phyloP scores from a whole-genome alignment of 148 eudicot genomes.

The Rhododendron griersonianum region DNA sequence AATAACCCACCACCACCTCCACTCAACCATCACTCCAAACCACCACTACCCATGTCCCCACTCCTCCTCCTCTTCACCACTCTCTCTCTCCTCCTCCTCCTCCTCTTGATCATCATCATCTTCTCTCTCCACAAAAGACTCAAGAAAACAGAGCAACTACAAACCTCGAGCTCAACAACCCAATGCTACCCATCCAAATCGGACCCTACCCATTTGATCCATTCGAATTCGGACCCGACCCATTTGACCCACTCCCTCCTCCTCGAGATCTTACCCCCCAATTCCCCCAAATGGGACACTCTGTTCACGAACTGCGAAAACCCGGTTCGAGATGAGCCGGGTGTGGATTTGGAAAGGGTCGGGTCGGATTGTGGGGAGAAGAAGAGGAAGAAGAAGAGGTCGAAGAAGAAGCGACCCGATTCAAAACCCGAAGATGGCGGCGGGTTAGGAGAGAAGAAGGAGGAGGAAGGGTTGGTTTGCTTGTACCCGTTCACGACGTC shows the following conservation, averaged over 20 bases:
- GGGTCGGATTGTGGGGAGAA: constrained; percentile 22
- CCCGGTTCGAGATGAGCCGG: constrained; percentile 24
- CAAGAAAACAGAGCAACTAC: constrained; percentile 9
- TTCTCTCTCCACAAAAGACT: constrained; percentile 26
- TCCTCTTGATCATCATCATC: constrained; percentile 20
- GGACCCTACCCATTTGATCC: constrained; percentile 25
- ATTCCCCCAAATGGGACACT: constrained; percentile 32
- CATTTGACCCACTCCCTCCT: constrained; percentile 29
- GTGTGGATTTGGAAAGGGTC: constrained; percentile 7
- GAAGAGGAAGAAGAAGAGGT: constrained; percentile 41
- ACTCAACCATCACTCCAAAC: not conserved
- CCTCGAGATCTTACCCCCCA: constrained; percentile 43
- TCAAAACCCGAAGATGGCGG: not conserved
- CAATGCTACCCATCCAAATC: constrained; percentile 17
- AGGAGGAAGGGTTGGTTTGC: constrained; percentile 48
- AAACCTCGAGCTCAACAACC: constrained; percentile 3
- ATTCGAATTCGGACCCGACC: constrained; percentile 24
- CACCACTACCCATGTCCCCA: constrained; percentile 6
- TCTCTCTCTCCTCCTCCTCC: constrained; percentile 7
- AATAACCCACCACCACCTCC: not conserved
- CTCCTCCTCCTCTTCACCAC: not conserved
- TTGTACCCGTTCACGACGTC: constrained; percentile 58
- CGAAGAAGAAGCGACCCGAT: constrained; percentile 33
- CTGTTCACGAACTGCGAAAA: constrained; percentile 22
- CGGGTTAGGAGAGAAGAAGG: not conserved